Conservation (phyloP, 495 filamentous ascomycete genomes). For the Podospora fimiseda region DNA sequence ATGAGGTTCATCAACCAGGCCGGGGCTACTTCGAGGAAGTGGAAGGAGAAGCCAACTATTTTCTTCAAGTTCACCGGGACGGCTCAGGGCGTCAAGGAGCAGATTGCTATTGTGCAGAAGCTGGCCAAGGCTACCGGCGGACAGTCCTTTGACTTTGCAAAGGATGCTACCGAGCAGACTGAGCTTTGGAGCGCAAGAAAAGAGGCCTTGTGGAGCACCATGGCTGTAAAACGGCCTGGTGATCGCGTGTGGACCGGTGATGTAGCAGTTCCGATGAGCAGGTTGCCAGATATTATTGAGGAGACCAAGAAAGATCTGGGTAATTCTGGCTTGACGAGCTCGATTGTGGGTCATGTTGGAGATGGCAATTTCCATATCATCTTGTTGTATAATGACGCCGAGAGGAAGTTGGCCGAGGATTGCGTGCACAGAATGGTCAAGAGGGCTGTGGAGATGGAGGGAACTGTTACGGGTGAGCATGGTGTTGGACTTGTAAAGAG, state of each 20-base stretch:
- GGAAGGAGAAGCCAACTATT: conserved; percentile 76
- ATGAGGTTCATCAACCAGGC: conserved; percentile 87
- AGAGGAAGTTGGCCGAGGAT: conserved; percentile 58
- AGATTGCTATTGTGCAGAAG: conserved; percentile 63
- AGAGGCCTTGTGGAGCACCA: conserved; percentile 72
- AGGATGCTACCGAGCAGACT: conserved; percentile 56
- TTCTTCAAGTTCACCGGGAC: conserved; percentile 96
- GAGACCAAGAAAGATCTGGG: conserved; percentile 67
- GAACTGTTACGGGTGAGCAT: conserved; percentile 79
- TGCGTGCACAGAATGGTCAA: conserved; percentile 80
- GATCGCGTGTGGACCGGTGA: conserved; percentile 80
- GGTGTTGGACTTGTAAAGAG: conserved; percentile 76
- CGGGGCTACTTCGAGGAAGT: conserved; percentile 62
- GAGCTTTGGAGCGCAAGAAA: conserved; percentile 88
- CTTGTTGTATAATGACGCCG: conserved; percentile 61
- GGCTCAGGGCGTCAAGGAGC: conserved; percentile 68
- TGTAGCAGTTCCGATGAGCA: conserved; percentile 72
- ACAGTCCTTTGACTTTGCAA: conserved; percentile 73
- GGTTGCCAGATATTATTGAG: conserved; percentile 69
- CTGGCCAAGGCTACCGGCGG: conserved; percentile 58
- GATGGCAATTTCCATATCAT: conserved; percentile 84
- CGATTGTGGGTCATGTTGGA: conserved; percentile 77
- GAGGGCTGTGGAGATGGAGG: conserved; percentile 74
- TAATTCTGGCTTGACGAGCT: conserved; percentile 58
- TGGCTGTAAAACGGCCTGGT: conserved; percentile 50